Conservation (phyloP, 768 basidiomycete species). For the Hericium alpestre region DNA sequence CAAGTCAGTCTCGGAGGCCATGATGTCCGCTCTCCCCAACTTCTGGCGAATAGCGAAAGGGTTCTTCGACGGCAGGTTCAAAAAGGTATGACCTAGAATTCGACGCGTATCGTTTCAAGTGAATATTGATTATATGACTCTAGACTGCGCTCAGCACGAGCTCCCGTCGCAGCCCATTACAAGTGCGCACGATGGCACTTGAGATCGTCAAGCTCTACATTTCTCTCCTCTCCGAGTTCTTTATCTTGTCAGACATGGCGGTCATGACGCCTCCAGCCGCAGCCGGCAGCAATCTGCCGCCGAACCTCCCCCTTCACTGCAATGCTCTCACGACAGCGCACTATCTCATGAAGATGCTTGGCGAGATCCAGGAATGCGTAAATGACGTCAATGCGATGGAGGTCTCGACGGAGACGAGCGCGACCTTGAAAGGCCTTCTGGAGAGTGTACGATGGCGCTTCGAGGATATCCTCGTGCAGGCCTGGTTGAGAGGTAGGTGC, state of each 20-base stretch:
- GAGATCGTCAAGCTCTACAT: constrained; percentile 84
- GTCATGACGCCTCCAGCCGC: constrained; percentile 44
- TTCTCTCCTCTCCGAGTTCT: constrained; percentile 76
- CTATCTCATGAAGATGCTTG: constrained; percentile 69
- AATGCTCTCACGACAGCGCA: constrained; percentile 77
- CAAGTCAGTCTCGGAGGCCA: constrained; percentile 77
- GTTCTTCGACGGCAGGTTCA: constrained; percentile 90
- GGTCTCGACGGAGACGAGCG: constrained; percentile 63
- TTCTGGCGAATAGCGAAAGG: constrained; percentile 90
- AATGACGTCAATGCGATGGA: constrained; percentile 75
- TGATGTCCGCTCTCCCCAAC: constrained; percentile 76
- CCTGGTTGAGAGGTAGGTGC: constrained; percentile 73
- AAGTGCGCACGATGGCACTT: constrained; percentile 78
- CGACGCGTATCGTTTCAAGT: background rate
- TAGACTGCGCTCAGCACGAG: constrained; percentile 24
- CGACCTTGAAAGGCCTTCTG: constrained; percentile 59
- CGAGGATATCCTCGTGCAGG: constrained; percentile 62
- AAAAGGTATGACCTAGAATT: constrained; percentile 43
- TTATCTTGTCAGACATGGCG: constrained; percentile 69
- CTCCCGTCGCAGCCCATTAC: constrained; percentile 68
- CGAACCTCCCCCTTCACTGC: constrained; percentile 61
- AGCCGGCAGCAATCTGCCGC: constrained; percentile 28
- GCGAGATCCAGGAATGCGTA: constrained; percentile 79
- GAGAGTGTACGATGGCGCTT: constrained; percentile 85
- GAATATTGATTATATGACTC: background rate